These are phyloP conservation scores for Lolium perenne DNA, from an alignment of 176 grass and related monocot genomes.

Conservation along the genomic window DNA sequence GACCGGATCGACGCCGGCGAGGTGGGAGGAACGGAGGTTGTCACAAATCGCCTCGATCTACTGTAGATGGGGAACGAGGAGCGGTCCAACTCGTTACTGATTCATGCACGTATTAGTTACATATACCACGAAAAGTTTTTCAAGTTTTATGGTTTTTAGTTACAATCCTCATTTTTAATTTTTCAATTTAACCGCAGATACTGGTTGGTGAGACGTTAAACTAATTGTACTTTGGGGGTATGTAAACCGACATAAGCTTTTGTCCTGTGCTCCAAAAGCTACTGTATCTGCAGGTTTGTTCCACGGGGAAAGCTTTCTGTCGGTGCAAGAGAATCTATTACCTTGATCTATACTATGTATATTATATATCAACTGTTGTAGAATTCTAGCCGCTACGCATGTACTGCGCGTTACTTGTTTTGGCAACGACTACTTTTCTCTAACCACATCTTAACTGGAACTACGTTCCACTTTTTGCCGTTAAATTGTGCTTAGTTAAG, in stretches of 20 bases:
- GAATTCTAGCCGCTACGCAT: background rate
- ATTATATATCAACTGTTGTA: background rate
- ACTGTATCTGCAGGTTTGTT: conserved; percentile 30
- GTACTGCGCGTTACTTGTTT: too few relatives aligned
- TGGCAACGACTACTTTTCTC: too few relatives aligned
- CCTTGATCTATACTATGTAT: background rate
- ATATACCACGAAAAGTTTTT: background rate
- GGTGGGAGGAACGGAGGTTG: too few relatives aligned
- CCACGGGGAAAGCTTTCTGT: conserved; percentile 7
- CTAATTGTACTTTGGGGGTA: background rate
- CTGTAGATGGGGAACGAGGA: too few relatives aligned
- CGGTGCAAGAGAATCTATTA: conserved; percentile 38
- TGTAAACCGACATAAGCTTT: background rate
- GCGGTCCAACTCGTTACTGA: too few relatives aligned
- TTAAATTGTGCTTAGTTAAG: too few relatives aligned
- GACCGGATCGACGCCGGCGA: too few relatives aligned
- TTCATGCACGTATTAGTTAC: background rate
- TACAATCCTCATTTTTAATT: background rate
- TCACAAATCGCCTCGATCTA: too few relatives aligned
- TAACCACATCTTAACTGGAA: too few relatives aligned
- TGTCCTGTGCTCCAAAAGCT: conserved; percentile 38
- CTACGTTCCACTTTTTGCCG: too few relatives aligned
- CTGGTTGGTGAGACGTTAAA: conserved; percentile 44
- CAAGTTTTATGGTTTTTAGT: background rate
- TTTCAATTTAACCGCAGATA: background rate